Evolutionary conservation across 306 rosid genomes (phyloP), one percentile per base, ranked within the genome.

Genomic region (Urtica urens): DNA sequence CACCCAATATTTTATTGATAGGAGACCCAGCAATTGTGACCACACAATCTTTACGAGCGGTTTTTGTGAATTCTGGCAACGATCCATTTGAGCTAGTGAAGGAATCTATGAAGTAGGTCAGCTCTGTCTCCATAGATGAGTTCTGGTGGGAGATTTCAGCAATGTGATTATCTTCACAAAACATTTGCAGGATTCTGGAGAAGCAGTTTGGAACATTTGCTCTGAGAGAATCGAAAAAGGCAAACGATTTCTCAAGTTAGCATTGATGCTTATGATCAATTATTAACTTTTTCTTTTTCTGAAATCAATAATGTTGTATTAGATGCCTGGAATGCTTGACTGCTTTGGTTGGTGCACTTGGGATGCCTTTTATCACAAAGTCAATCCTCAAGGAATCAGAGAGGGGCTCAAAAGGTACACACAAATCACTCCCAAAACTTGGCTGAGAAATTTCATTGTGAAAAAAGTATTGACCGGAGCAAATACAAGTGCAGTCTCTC

Each of bases 271-370:
- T 40, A 34, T 26, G 17, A 15, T 49, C 45, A 31, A 34, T 30
- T 53, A 41, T 10, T 48, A 53, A 38, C 1, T 20, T 24, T 30
- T 31, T 37, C 18, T 47, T 7, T 11, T 1, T 0, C 10, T 29
- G 43, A 7, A 24, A 39, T 55, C 6, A 27, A 15, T 43, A 2
- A 37, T 68, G 60, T 64, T n/a, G n/a, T n/a, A n/a, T n/a, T n/a
- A 68, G 73, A 42, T 62, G 68, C 73, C 73, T 55, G 68, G 68
- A 68, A 68, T 68, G 60, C 55, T 68, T 27, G 73, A 68, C 45
- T 61, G 46, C 23, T 68, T 68, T 61, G 73, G 73, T 43, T 68
- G 73, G 73, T 68, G 73, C 22, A 68, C 73, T 40, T 68, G 73
- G 73, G 73, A 68, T 25, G 69, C 73, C 40, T 68, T 68, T 47